Evolutionary conservation across 345 rosid species (phyloP).

Genomic region (Murraya koenigii): DNA sequence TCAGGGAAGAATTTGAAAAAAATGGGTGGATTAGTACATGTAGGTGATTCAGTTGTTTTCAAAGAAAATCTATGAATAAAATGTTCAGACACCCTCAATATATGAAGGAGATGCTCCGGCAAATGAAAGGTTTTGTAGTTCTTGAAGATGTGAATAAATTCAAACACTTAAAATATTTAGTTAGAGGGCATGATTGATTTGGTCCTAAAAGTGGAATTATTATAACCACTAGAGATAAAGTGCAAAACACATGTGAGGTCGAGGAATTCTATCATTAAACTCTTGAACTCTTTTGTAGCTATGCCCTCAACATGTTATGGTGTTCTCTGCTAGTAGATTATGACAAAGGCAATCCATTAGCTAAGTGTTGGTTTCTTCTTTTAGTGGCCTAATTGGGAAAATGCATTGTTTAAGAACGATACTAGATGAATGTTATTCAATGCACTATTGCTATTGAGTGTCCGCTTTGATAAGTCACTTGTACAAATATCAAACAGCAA

Average conservation of each 20-base stretch:
- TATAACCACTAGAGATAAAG: background rate
- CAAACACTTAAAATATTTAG: background rate
- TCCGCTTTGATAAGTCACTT: constrained; percentile 31
- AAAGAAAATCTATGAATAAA: background rate
- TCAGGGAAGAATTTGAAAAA: background rate
- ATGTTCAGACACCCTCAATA: background rate
- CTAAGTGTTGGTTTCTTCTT: background rate
- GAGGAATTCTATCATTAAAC: background rate
- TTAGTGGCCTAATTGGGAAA: background rate
- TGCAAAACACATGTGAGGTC: background rate
- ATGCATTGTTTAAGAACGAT: constrained; percentile 17
- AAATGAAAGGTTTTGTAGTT: no score
- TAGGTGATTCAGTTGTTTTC: constrained; percentile 10
- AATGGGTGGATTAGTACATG: background rate
- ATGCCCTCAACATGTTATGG: background rate
- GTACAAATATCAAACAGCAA: constrained; percentile 21
- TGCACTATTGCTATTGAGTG: background rate
- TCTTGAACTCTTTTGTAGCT: background rate
- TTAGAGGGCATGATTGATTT: background rate
- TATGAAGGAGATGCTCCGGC: no score
- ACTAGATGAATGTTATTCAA: constrained; percentile 16
- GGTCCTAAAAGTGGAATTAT: background rate
- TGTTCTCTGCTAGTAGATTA: background rate
- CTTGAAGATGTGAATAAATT: background rate
- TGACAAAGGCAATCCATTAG: constrained; percentile 21